Conservation (phyloP, 1,284 basidiomycete species). For the Irpex sp. region DNA sequence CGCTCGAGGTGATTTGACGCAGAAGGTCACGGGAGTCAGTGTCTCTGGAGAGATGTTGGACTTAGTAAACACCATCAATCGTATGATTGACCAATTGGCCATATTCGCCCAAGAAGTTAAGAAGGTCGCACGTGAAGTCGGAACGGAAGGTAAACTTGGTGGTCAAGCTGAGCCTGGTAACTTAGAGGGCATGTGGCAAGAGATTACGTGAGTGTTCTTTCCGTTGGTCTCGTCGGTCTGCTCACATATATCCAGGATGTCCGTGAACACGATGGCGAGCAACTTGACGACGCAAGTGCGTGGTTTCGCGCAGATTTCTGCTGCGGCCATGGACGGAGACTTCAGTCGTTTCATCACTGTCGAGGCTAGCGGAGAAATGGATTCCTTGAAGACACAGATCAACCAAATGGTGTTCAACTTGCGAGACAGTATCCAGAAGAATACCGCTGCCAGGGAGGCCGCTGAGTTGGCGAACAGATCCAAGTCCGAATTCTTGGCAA, state of each 20-base stretch:
- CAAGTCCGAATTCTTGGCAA: constrained; percentile 98
- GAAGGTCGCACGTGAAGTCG: constrained; percentile 93
- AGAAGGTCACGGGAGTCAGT: constrained; percentile 90
- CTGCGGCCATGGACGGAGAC: constrained; percentile 98
- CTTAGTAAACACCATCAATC: constrained; percentile 91
- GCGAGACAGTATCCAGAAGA: constrained; percentile 97
- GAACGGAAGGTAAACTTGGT: constrained; percentile 94
- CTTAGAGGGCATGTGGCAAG: constrained; percentile 97
- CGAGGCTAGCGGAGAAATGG: constrained; percentile 98
- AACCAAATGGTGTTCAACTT: constrained; percentile 99
- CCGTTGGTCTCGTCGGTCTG: background rate
- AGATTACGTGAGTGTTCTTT: constrained; percentile 83
- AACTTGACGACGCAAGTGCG: constrained; percentile 98
- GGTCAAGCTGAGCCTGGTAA: constrained; percentile 97
- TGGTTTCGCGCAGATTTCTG: constrained; percentile 98
- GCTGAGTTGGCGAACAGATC: constrained; percentile 95
- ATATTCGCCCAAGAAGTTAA: constrained; percentile 95
- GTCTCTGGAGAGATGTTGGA: constrained; percentile 96
- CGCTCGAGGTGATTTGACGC: constrained; percentile 89
- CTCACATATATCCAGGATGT: constrained; percentile 44
- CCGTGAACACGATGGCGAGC: constrained; percentile 95
- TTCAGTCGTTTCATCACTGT: constrained; percentile 99
- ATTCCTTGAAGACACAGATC: constrained; percentile 98
- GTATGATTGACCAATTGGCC: constrained; percentile 95
- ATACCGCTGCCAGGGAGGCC: constrained; percentile 95